Evolutionary conservation across 306 rosid genomes (phyloP), one percentile per base, ranked within the genome.

Genomic region (Biancaea sappan): DNA sequence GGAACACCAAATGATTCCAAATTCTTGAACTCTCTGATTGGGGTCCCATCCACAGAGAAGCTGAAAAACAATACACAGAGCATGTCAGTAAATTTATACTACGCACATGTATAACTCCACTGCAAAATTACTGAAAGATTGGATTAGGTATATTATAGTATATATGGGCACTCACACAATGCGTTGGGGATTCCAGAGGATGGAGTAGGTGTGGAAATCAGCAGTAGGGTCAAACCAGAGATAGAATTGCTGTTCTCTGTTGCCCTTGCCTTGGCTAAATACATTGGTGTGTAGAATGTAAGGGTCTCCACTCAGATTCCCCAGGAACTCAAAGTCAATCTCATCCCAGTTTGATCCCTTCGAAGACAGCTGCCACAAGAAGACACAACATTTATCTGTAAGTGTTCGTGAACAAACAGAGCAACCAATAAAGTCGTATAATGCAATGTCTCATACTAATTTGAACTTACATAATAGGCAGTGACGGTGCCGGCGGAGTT

Each of bases 221-320:
- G 85, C 71, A 4, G 86, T 84, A 26, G 93, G 96, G 53, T 91
- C 96, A 35, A 91, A 91, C 93, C 96, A 88, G 2, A 91, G 88
- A 50, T 86, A 78, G 74, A 91, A 91, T 8, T 88, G 90, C 29
- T 88, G 90, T 32, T 91, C 96, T 68, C 93, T 80, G 52, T 85
- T 78, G 0, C 96, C 93, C 41, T 84, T 88, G 21, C 96, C 96
- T 47, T 86, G 85, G 2, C 82, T 86, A 34, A 77, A 91, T 57
- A 91, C 88, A 65, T 91, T 91, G 11, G 96, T 91, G 75, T 88
- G 96, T 14, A 88, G 80, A n/a, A 81, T 91, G 63, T 86, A 91
- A 8, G 96, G 96, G 28, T 91, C 91, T 0, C 93, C 93, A 19
- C 86, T 91, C 8, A 91, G 19, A 65, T 91, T 91, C 1, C 97